Evolutionary conservation across 2,329 filamentous ascomycete species (phyloP).

Genomic region (Dryadomyces quercivorus): DNA sequence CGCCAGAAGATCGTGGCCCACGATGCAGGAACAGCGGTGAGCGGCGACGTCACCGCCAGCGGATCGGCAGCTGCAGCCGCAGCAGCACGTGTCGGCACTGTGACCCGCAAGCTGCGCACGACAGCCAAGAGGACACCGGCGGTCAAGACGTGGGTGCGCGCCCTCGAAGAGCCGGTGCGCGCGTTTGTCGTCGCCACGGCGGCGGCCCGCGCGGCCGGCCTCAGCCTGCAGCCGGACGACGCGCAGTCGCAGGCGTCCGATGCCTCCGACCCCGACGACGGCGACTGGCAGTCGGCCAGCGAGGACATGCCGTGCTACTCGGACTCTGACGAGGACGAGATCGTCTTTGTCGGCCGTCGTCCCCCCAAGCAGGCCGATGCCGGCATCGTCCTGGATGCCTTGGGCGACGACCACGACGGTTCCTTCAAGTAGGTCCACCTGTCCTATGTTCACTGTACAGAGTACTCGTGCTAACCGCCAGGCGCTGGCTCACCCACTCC

Average conservation of each 20-base stretch:
- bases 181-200: conserved; percentile 51
- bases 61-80: background rate
- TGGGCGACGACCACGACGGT: conserved; percentile 62
- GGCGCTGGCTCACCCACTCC: conserved; percentile 85
- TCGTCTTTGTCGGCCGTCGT: conserved; percentile 68
- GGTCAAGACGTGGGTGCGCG: conserved; percentile 68
- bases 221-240: conserved; percentile 27
- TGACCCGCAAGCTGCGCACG: conserved; percentile 70
- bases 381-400: conserved; percentile 69
- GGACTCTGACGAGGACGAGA: conserved; percentile 80
- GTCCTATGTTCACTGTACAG: no score
- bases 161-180: conserved; percentile 74
- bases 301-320: conserved; percentile 12
- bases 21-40: conserved; percentile 17
- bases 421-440: conserved; percentile 67
- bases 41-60: background rate
- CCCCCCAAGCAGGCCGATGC: conserved; percentile 36
- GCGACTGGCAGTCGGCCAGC: conserved; percentile 17
- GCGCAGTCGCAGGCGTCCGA: background rate
- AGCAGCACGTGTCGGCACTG: conserved; percentile 36
- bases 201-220: conserved; percentile 13
- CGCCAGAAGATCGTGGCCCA: conserved; percentile 30
- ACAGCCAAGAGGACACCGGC: conserved; percentile 70
- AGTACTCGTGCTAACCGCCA: conserved; percentile 22
- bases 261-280: conserved; percentile 18